Percentiles rank a stretch among this genome's conserved stretches.
These are phyloP conservation scores for Aspergillus thermomutatus DNA, from an alignment of 2,329 filamentous ascomycete genomes.

Conservation along the genomic window DNA sequence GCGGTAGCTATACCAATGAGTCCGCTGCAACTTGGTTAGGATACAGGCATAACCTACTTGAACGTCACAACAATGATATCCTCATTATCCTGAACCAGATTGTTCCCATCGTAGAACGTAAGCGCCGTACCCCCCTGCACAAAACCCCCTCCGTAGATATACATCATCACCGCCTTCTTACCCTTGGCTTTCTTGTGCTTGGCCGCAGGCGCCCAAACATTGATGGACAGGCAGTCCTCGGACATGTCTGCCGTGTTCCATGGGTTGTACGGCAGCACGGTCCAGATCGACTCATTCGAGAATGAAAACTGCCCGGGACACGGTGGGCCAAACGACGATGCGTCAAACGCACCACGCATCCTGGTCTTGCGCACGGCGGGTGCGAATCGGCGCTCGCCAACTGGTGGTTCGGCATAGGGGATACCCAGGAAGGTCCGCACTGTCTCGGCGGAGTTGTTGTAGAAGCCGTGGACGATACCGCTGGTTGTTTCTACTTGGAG, in stretches of 20 bases:
- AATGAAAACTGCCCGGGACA: conserved; percentile 7
- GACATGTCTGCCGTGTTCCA: conserved; percentile 11
- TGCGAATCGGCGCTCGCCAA: conserved; percentile 41
- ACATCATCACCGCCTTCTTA: conserved; percentile 13
- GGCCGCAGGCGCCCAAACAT: conserved; percentile 14
- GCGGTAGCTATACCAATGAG: conserved; percentile 10
- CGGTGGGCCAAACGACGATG: conserved; percentile 19
- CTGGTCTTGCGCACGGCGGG: conserved; percentile 24
- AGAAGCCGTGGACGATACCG: conserved; percentile 14
- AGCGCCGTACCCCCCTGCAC: conserved; percentile 9
- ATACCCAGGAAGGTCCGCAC: conserved; percentile 41
- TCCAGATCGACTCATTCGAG: conserved; percentile 14
- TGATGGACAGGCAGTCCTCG: conserved; percentile 18
- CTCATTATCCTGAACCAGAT: conserved; percentile 13
- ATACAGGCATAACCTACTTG: conserved; percentile 8
- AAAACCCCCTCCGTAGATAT: conserved; percentile 17
- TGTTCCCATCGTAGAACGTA: conserved; percentile 11
- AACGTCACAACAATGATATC: conserved; percentile 16
- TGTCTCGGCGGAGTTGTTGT: conserved; percentile 10
- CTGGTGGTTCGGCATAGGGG: conserved; percentile 46
- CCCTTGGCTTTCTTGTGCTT: neutral
- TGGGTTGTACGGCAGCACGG: conserved; percentile 12
- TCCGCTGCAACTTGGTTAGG: too few species aligned
- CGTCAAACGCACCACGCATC: conserved; percentile 22
- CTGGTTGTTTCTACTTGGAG: conserved; percentile 10